Percentiles rank a stretch among this genome's conserved stretches.
phyloP scores from a whole-genome alignment of 2,329 filamentous ascomycete genomes.

The Biscogniauxia sp. region DNA sequence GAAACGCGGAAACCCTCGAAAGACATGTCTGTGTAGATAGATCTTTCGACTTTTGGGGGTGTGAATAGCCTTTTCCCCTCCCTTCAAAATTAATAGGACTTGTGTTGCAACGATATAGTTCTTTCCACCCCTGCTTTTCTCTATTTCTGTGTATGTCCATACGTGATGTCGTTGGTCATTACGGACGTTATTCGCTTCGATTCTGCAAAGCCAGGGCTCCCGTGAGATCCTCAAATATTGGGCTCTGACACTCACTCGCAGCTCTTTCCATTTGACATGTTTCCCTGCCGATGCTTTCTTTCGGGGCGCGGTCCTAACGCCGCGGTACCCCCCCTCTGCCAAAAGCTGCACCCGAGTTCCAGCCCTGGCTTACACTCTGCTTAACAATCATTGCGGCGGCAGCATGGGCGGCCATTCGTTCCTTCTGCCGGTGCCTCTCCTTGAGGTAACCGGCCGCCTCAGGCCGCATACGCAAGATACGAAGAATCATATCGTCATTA shows the following conservation, averaged over 20 bases:
- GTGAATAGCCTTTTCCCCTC: not conserved
- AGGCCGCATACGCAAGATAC: constrained; percentile 91
- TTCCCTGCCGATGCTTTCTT: not conserved
- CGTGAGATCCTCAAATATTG: constrained; percentile 16
- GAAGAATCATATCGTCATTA: constrained; percentile 95
- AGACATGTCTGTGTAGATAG: not conserved
- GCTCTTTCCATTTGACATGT: constrained; percentile 9
- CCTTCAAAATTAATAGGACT: not conserved
- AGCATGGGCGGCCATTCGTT: constrained; percentile 83
- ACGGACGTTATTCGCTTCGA: not conserved
- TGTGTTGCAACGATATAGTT: not conserved
- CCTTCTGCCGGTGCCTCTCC: constrained; percentile 89
- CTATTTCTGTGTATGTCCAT: not conserved
- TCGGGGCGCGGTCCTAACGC: constrained; percentile 36
- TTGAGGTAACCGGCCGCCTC: constrained; percentile 86
- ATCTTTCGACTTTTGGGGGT: not conserved
- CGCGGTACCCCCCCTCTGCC: constrained; percentile 43
- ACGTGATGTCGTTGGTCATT: not conserved
- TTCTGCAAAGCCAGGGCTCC: not conserved
- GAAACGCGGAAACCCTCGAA: not conserved
- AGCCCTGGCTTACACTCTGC: constrained; percentile 72
- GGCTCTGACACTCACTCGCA: constrained; percentile 22
- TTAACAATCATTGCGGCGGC: constrained; percentile 93
- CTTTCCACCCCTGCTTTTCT: not conserved
- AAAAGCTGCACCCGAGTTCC: constrained; percentile 44